Conservation (phyloP, 1,139 yeast genomes). For the Kazachstania sp. region DNA sequence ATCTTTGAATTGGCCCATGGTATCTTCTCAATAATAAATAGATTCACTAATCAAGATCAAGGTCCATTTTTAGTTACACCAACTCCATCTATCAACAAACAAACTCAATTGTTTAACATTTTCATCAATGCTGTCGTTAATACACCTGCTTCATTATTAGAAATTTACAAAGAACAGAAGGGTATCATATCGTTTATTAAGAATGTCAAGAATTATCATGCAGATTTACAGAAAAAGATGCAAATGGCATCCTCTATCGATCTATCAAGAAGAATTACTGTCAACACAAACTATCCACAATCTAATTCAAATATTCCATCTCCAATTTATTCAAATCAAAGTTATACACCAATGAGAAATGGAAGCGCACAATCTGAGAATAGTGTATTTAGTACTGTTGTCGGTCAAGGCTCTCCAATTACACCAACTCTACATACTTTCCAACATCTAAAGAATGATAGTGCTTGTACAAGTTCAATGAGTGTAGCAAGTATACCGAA, state of each 20-base stretch:
- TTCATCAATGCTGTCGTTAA: slow-evolving; percentile 23
- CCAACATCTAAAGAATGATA: slow-evolving; percentile 14
- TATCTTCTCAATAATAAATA: slow-evolving; percentile 26
- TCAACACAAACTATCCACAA: slow-evolving; percentile 7
- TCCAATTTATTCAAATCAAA: slow-evolving; percentile 20
- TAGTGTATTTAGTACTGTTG: slow-evolving; percentile 21
- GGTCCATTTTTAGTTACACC: slow-evolving; percentile 29
- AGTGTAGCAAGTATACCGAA: slow-evolving; percentile 17
- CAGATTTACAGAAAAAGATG: slow-evolving; percentile 20
- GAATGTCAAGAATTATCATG: slow-evolving; percentile 21
- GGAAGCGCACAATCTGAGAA: slow-evolving; percentile 22
- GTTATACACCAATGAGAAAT: slow-evolving; percentile 28
- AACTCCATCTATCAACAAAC: slow-evolving; percentile 19
- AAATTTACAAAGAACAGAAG: slow-evolving; percentile 22
- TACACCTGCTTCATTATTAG: slow-evolving; percentile 23
- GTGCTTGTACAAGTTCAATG: slow-evolving; percentile 14
- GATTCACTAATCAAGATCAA: slow-evolving; percentile 29
- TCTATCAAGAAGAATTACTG: slow-evolving; percentile 9
- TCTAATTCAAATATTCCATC: slow-evolving; percentile 18
- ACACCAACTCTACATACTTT: slow-evolving; percentile 25
- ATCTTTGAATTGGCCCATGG: slow-evolving; percentile 27
- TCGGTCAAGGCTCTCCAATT: slow-evolving; percentile 22
- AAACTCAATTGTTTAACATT: slow-evolving; percentile 21
- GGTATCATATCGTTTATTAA: slow-evolving; percentile 24
- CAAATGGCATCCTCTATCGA: slow-evolving; percentile 25